Conservation (phyloP, 2,329 filamentous ascomycete species). For the Fusarium keratoplasticum region DNA sequence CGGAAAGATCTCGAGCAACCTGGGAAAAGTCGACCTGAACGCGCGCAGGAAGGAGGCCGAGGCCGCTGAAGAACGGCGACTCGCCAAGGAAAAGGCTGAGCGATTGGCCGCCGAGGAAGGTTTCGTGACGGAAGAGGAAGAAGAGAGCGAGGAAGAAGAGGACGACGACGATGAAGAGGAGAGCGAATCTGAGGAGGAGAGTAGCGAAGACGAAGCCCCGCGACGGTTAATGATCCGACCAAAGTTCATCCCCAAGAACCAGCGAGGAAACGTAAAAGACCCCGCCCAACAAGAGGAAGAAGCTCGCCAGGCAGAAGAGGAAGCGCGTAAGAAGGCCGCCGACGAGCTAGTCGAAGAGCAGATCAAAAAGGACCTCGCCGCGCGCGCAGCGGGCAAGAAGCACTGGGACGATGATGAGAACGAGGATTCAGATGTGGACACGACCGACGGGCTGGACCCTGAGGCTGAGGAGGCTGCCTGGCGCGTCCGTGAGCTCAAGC, state of each 20-base stretch:
- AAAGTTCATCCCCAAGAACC: constrained; percentile 71
- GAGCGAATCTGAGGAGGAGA: constrained; percentile 59
- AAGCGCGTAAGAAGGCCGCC: constrained; percentile 74
- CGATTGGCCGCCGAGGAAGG: constrained; percentile 68
- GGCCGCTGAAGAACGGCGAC: constrained; percentile 58
- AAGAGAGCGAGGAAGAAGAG: constrained; percentile 53
- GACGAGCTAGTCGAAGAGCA: constrained; percentile 90
- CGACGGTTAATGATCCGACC: constrained; percentile 70
- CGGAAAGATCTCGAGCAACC: constrained; percentile 65
- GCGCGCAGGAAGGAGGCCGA: constrained; percentile 59
- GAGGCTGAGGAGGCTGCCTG: constrained; percentile 92
- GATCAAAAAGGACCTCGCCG: constrained; percentile 82
- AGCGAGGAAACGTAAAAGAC: constrained; percentile 55
- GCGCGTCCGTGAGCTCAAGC: constrained; percentile 91
- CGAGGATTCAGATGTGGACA: constrained; percentile 82
- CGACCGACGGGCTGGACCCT: constrained; percentile 87
- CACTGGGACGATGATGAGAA: constrained; percentile 87
- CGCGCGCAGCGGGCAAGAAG: constrained; percentile 79
- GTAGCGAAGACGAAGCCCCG: constrained; percentile 68
- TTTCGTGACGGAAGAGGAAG: constrained; percentile 68
- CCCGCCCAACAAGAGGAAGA: constrained; percentile 50
- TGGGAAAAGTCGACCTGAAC: constrained; percentile 65
- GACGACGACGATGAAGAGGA: constrained; percentile 53
- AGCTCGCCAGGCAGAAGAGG: constrained; percentile 63
- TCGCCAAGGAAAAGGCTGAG: constrained; percentile 63